Base-by-base conservation (phyloP, 345 rosid species). In the Eucalyptus erythrocorys region DNA sequence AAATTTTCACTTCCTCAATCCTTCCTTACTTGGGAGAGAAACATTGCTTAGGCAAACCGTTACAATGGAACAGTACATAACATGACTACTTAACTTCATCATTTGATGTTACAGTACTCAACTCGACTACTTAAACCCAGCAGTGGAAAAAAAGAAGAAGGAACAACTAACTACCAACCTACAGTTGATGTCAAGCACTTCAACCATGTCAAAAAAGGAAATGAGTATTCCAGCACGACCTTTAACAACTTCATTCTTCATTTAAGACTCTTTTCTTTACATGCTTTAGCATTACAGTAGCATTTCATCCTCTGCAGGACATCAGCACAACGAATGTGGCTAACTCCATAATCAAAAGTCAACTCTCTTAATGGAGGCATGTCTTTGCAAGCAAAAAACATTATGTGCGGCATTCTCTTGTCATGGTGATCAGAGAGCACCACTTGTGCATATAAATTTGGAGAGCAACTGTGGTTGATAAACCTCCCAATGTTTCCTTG, bases 401-500 rank as follows among this genome's bases (percentile, higher is more conserved):
- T 92, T 88, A 93, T 47, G 57, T 91, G 93, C 12, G 91, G 88
- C 81, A 57, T 59, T 17, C 88, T 40, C 43, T 82, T 87, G 32
- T 51, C 88, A 48, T 87, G 76, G 61, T 88, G 55, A 49, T 90
- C 94, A 49, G 53, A 87, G 30, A 88, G 27, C 71, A 93, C 88
- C 13, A 90, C 88, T 87, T 90, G 94, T 88, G 90, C 90, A 71
- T 88, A 90, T 26, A 90, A 86, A 86, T 91, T 90, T 12, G 94
- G 93, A 66, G 42, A 76, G 84, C 92, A 91, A 85, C 93, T 91
- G 49, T 90, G 93, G 71, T 93, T 91, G 90, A 93, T 89, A 84
- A 93, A 91, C 48, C 94, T 87, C 71, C 90, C 91, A 15, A 91
- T 91, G 89, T 93, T 93, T 68, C 92, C 94, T 87, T 15, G 51